These are phyloP conservation scores for Zygnema cylindricum DNA, from an alignment of 139 green algal genomes.

Conservation along the genomic window DNA sequence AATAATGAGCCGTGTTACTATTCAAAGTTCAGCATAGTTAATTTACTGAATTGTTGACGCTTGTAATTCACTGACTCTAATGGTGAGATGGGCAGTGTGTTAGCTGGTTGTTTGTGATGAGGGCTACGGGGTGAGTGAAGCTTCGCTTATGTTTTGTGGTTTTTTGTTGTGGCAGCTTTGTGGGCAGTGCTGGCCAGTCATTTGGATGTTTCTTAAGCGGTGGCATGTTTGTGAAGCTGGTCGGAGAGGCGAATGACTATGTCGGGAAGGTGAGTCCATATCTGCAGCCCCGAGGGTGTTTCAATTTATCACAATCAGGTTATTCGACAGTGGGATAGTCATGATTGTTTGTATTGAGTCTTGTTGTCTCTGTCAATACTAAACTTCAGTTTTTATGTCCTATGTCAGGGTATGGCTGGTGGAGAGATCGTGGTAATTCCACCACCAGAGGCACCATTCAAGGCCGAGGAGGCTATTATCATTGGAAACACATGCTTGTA, in stretches of 20 bases:
- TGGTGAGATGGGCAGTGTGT: no score
- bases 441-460: constrained; percentile 72
- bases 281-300: no score
- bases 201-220: constrained; percentile 83
- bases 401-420: constrained; percentile 84
- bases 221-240: constrained; percentile 74
- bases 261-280: constrained; percentile 83
- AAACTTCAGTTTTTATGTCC: no score
- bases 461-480: constrained; percentile 75
- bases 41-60: no score
- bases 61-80: no score
- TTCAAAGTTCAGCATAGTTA: no score
- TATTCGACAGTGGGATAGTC: no score
- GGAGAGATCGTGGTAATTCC: constrained; percentile 92
- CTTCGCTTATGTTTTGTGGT: background rate
- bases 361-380: no score
- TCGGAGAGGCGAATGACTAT: constrained; percentile 98
- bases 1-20: no score
- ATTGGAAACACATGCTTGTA: constrained; percentile 99
- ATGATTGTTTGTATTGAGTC: no score
- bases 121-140: background rate
- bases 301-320: no score
- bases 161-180: constrained; percentile 65
- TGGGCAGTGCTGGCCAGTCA: constrained; percentile 82
- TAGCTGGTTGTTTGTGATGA: background rate